Base-by-base conservation (phyloP, 305 asterid genomes). In the Fraxinus angustifolia region DNA sequence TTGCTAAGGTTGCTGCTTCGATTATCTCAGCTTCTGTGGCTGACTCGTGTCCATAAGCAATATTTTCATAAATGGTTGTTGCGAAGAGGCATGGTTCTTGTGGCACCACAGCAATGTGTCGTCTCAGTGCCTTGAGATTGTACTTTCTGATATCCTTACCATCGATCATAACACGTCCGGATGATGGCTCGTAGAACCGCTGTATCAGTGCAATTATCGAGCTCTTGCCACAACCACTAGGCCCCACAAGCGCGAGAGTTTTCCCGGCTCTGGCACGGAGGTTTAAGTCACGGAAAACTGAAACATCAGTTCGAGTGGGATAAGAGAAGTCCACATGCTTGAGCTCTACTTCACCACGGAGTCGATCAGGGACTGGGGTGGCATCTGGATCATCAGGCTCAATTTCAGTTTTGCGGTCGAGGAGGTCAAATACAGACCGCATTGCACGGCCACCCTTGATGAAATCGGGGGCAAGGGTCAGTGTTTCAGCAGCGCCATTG, bases 171-270 rank as follows among this genome's bases (percentile, higher is more conserved):
- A 96, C 82, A 2, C 98, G 92, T 1, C 98, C 99, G 0, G 98
- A 93, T 0, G 97, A 90, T 0, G 99, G 98, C 79, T 96, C 98
- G 7, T 96, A 96, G 87, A 94, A 93, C 78, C 99, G 83, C 78
- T 93, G 94, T 7, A 91, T 86, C 1, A 96, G 93, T 3, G 98
- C 76, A 40, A 94, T 88, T 53, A 93, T 91, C 0, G 99, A 93
- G 81, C 98, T 96, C 87, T 96, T 96, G 0, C 99, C 99, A 16
- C 93, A 92, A 5, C 99, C 99, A n/a, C 99, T 96, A 0, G 98
- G 98, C 0, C 99, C 99, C 1, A 96, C 98, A 0, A 96, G 98
- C 5, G 99, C 99, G 1, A 96, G 89, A 0, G 97, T 92, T 78
- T 94, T 94, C 77, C 98, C 97, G 0, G 98, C 97, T 6, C 97